These are phyloP conservation scores for Aspergillus fischeri DNA, from an alignment of 2,329 filamentous ascomycete genomes.

Conservation along the genomic window DNA sequence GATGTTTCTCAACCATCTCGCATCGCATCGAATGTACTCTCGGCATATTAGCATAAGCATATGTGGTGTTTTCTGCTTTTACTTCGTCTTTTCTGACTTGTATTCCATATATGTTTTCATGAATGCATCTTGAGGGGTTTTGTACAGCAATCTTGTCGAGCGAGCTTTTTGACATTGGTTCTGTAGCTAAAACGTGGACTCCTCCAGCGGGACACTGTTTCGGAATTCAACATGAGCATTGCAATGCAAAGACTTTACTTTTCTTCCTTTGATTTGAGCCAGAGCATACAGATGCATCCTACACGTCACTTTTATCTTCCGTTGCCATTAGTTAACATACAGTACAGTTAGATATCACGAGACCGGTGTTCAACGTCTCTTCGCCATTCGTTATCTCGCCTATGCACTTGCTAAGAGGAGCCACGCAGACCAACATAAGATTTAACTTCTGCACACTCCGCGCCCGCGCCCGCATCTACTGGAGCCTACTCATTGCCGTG, in stretches of 20 bases:
- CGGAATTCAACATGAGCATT: background rate
- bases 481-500: too few species aligned
- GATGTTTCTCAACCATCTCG: background rate
- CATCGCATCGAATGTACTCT: background rate
- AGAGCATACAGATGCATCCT: background rate
- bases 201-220: background rate
- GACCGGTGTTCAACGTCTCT: background rate
- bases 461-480: too few species aligned
- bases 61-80: background rate
- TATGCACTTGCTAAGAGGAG: background rate
- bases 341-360: too few species aligned
- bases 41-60: background rate
- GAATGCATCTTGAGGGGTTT: background rate
- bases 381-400: background rate
- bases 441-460: too few species aligned
- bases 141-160: background rate
- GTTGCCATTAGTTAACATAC: too few species aligned
- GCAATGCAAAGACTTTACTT: background rate
- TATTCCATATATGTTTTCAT: background rate
- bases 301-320: too few species aligned
- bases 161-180: background rate
- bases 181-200: background rate
- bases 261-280: background rate
- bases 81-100: background rate
- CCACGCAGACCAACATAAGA: too few species aligned